Evolutionary conservation across 179 eudicot genomes (phyloP).

Genomic region (Gypsophila paniculata): DNA sequence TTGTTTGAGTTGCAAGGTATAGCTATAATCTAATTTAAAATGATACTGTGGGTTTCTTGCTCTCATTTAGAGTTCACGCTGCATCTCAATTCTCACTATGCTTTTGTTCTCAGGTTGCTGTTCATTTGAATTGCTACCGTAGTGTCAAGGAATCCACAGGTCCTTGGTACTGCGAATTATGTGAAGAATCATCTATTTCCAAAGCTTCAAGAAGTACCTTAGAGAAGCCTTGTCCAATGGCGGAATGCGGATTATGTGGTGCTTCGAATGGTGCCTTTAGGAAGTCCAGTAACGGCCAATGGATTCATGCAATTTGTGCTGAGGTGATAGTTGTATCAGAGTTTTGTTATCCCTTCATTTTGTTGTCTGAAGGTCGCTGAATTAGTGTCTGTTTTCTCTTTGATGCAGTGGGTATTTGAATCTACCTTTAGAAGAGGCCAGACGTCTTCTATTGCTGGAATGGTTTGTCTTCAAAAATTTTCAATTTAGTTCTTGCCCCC

Average conservation of each 20-base stretch:
- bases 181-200: slow-evolving; percentile 57
- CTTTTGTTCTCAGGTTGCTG: slow-evolving; percentile 60
- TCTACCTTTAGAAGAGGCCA: slow-evolving; percentile 90
- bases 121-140: slow-evolving; percentile 87
- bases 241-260: slow-evolving; percentile 88
- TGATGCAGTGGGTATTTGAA: slow-evolving; percentile 82
- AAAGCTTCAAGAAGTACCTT: slow-evolving; percentile 44
- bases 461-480: slow-evolving; percentile 40
- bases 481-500: not conserved
- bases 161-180: slow-evolving; percentile 93
- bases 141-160: slow-evolving; percentile 72
- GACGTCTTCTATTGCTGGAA: slow-evolving; percentile 59
- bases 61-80: not conserved
- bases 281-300: slow-evolving; percentile 72
- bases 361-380: slow-evolving; percentile 11
- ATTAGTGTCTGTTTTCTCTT: slow-evolving; percentile 10
- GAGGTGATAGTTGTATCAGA: slow-evolving; percentile 53
- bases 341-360: slow-evolving; percentile 14
- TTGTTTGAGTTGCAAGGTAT: slow-evolving; percentile 92
- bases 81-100: slow-evolving; percentile 25
- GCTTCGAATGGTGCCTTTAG: slow-evolving; percentile 81
- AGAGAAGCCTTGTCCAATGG: slow-evolving; percentile 45
- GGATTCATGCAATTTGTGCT: slow-evolving; percentile 96
- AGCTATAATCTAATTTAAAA: not conserved
- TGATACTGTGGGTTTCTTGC: not conserved